Evolutionary conservation across 2,329 filamentous ascomycete species (phyloP).

Genomic region (Microthyrium microscopicum): DNA sequence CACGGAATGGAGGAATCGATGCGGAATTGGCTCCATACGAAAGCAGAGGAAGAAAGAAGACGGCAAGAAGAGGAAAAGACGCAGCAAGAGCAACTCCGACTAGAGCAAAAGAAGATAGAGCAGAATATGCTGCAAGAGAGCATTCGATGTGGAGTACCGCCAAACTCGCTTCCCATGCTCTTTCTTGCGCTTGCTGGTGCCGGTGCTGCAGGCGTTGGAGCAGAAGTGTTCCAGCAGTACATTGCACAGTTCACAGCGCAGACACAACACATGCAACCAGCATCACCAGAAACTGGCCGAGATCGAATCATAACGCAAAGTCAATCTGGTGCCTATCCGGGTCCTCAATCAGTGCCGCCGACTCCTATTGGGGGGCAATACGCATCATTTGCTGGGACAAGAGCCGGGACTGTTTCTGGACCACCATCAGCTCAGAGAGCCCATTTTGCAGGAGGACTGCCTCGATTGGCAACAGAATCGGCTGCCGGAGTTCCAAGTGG

Average conservation of each 20-base stretch:
- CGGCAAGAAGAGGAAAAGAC: slow-evolving; percentile 38
- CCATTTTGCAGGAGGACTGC: slow-evolving; percentile 29
- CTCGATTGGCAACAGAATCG: slow-evolving; percentile 35
- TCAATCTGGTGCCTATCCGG: slow-evolving; percentile 17
- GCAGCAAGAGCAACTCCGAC: slow-evolving; percentile 29
- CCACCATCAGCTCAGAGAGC: slow-evolving; percentile 27
- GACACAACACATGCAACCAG: slow-evolving; percentile 22
- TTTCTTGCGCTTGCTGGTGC: slow-evolving; percentile 35
- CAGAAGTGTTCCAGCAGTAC: slow-evolving; percentile 36
- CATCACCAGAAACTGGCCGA: slow-evolving; percentile 21
- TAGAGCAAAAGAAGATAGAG: slow-evolving; percentile 36
- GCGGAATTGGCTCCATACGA: slow-evolving; percentile 33
- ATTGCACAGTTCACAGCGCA: slow-evolving; percentile 26
- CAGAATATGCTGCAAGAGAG: slow-evolving; percentile 36
- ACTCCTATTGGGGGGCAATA: slow-evolving; percentile 18
- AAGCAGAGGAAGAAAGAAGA: slow-evolving; percentile 34
- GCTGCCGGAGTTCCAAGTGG: slow-evolving; percentile 24
- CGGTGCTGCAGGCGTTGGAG: slow-evolving; percentile 29
- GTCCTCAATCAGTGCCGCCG: slow-evolving; percentile 15
- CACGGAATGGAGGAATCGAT: slow-evolving; percentile 34
- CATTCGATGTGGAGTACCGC: slow-evolving; percentile 33
- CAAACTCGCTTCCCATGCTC: slow-evolving; percentile 35
- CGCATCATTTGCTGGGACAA: slow-evolving; percentile 13
- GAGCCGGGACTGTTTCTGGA: too few species aligned
- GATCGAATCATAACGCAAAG: slow-evolving; percentile 20